These are phyloP conservation scores for Yueomyces sinensis DNA, from an alignment of 805 yeast species.

Conservation along the genomic window DNA sequence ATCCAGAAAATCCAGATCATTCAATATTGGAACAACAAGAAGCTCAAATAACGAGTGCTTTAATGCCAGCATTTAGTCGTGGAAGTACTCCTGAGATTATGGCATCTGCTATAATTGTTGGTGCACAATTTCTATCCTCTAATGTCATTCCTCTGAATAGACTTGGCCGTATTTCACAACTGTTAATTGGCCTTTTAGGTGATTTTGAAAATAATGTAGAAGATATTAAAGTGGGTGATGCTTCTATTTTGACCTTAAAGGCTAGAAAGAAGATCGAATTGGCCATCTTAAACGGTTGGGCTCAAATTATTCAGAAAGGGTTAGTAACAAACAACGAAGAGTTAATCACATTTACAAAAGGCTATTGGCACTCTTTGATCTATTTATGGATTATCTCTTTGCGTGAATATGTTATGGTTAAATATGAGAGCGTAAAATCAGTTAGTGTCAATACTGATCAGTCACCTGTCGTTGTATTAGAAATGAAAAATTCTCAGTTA, in stretches of 20 bases:
- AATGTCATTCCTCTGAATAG: slow-evolving; percentile 37
- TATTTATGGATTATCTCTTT: slow-evolving; percentile 73
- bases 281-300: slow-evolving; percentile 63
- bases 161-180: slow-evolving; percentile 43
- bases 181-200: slow-evolving; percentile 55
- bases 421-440: slow-evolving; percentile 30
- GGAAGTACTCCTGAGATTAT: slow-evolving; percentile 66
- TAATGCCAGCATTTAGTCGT: slow-evolving; percentile 70
- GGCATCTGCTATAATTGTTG: slow-evolving; percentile 61
- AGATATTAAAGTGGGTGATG: slow-evolving; percentile 40
- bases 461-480: slow-evolving; percentile 8
- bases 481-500: slow-evolving; percentile 7
- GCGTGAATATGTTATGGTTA: slow-evolving; percentile 58
- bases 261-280: slow-evolving; percentile 43
- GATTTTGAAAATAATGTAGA: slow-evolving; percentile 26
- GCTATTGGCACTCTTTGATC: slow-evolving; percentile 45
- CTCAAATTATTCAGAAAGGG: slow-evolving; percentile 34
- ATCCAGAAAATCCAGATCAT: slow-evolving; percentile 58
- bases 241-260: slow-evolving; percentile 31
- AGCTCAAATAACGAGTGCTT: slow-evolving; percentile 84
- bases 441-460: background rate
- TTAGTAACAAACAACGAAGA: slow-evolving; percentile 22
- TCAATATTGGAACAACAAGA: slow-evolving; percentile 82
- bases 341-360: slow-evolving; percentile 35
- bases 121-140: slow-evolving; percentile 64